These are phyloP conservation scores for Tetrapyrgos nigripes DNA, from an alignment of 1,284 basidiomycete species.

Conservation along the genomic window DNA sequence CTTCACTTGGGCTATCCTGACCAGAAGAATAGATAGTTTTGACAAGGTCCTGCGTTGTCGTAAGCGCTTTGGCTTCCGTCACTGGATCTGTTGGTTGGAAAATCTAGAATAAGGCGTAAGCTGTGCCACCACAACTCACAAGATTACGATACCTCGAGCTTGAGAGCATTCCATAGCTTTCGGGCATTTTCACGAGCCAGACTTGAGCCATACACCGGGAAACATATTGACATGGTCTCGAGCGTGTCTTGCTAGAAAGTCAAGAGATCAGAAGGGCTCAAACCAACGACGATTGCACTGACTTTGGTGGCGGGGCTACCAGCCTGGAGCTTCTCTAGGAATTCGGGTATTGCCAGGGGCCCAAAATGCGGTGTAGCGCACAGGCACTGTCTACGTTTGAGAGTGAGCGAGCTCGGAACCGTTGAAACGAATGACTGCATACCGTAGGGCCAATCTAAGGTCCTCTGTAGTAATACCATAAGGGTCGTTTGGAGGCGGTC, in stretches of 20 bases:
- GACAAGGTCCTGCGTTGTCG: conserved; percentile 74
- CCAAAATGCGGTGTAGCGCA: conserved; percentile 86
- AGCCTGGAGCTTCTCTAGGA: conserved; percentile 92
- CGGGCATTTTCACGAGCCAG: conserved; percentile 68
- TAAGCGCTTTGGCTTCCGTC: conserved; percentile 78
- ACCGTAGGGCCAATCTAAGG: conserved; percentile 80
- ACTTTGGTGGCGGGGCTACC: conserved; percentile 89
- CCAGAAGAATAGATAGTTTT: conserved; percentile 67
- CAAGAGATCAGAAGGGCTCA: background rate
- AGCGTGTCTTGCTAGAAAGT: conserved; percentile 78
- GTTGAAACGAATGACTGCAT: conserved; percentile 9
- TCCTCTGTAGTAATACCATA: conserved; percentile 94
- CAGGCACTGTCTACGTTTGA: conserved; percentile 67
- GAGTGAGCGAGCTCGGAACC: background rate
- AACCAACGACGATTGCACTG: conserved; percentile 10
- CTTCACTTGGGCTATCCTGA: conserved; percentile 39
- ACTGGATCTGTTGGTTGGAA: conserved; percentile 86
- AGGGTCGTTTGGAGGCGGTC: conserved; percentile 93
- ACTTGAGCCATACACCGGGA: conserved; percentile 82
- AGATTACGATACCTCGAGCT: conserved; percentile 72
- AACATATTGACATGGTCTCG: conserved; percentile 73
- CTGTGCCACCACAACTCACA: background rate
- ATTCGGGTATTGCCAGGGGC: conserved; percentile 84
- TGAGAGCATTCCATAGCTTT: conserved; percentile 88
- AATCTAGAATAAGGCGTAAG: conserved; percentile 57